Evolutionary conservation across 148 eudicot genomes (phyloP), one percentile per base, ranked within the genome.

Genomic region (Beta vulgaris): DNA sequence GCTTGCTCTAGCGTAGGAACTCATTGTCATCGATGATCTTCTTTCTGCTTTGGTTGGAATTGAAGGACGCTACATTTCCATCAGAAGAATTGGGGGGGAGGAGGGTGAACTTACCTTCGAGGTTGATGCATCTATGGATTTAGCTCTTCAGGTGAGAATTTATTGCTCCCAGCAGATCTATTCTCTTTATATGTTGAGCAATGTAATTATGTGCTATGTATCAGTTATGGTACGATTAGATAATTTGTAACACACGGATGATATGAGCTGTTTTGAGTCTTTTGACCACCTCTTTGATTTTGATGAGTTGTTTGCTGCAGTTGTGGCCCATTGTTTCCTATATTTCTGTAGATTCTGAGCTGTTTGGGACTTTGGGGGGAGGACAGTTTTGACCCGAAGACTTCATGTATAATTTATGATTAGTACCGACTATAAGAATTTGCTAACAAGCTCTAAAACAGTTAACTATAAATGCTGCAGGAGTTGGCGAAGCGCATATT

Each of bases 111-210:
- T 84, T 75, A 72, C 75, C 68, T 95, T 95, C 82, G 86, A 85
- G 68, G 89, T 92, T 78, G 97, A 92, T 82, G 84, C 97, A 49
- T 95, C 98, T 18, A 95, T 95, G 98, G 97, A 95, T 90, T 88
- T 92, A 78, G 91, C 93, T 65, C 92, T 95, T 77, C 98, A 95
- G 93, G 98, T 89, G 75, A 81, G 78, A 69, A 44, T 43, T 28
- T 71, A 40, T 63, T 23, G 55, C 59, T 23, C 19, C 61, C 6
- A 8, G 15, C 35, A 42, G 14, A 31, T 54, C 35, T 43, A 51
- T 11, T 39, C 25, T 51, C 0, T 48, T 29, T 16, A 49, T 68
- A 2, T 37, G 28, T 25, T 23, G 19, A 36, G 13, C 25, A 21
- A 69, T 80, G 72, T 40, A n/a, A 7, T 21, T 26, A 29, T 67